Evolutionary conservation across 495 filamentous ascomycete genomes (phyloP).

Genomic region (Penicillium psychrofluorescens): DNA sequence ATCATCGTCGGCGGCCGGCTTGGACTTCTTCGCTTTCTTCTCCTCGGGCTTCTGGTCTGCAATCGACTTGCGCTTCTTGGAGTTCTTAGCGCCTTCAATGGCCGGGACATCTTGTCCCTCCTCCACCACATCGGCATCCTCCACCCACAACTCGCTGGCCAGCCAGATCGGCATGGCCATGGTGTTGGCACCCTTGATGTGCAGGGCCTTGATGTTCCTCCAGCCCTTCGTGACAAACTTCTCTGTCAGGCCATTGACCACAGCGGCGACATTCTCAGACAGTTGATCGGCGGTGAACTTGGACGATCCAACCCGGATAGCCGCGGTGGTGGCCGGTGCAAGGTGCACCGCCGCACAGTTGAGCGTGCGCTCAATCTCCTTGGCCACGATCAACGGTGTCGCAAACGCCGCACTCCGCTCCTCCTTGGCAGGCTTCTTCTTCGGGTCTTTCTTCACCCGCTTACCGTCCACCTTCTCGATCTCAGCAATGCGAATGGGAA

Average conservation of each 20-base stretch:
- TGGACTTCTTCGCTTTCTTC: conserved; percentile 48
- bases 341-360: conserved; percentile 67
- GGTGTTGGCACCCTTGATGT: conserved; percentile 83
- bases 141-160: conserved; percentile 81
- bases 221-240: conserved; percentile 78
- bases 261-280: conserved; percentile 68
- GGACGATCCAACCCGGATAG: conserved; percentile 64
- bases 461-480: conserved; percentile 62
- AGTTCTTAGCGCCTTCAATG: conserved; percentile 48
- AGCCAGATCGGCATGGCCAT: conserved; percentile 87
- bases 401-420: conserved; percentile 34
- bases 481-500: conserved; percentile 68
- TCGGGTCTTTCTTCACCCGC: conserved; percentile 46
- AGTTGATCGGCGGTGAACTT: conserved; percentile 67
- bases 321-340: conserved; percentile 54
- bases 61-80: conserved; percentile 59
- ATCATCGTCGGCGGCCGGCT: conserved; percentile 38
- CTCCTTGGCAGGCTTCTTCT: conserved; percentile 27
- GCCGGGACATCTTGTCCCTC: conserved; percentile 40
- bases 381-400: conserved; percentile 49
- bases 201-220: conserved; percentile 72
- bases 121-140: conserved; percentile 70
- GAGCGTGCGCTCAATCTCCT: conserved; percentile 65
- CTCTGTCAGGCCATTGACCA: conserved; percentile 59
- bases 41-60: conserved; percentile 49